These are phyloP conservation scores for Exophiala mesophila DNA, from an alignment of 2,329 filamentous ascomycete species.

Conservation along the genomic window DNA sequence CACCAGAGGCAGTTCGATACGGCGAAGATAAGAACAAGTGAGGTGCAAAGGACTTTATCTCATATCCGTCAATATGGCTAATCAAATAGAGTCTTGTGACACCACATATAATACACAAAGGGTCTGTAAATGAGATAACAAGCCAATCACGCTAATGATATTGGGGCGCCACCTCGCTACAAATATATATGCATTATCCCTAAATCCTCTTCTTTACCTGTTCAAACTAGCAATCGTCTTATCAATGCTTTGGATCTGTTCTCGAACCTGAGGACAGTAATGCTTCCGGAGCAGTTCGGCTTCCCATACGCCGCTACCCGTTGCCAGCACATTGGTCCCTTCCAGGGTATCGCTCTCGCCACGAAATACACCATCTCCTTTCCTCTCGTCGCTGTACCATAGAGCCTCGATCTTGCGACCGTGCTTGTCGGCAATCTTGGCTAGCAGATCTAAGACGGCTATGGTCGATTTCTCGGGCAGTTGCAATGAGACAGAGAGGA, in stretches of 20 bases:
- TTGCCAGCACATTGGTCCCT: constrained; percentile 80
- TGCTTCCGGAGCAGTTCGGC: constrained; percentile 80
- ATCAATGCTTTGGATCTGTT: constrained; percentile 65
- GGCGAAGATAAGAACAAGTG: too few relatives aligned
- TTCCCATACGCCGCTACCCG: constrained; percentile 75
- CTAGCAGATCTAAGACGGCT: constrained; percentile 72
- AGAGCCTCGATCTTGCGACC: constrained; percentile 75
- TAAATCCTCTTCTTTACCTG: too few relatives aligned
- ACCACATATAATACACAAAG: too few relatives aligned
- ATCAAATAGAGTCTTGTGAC: too few relatives aligned
- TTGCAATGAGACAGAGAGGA: constrained; percentile 76
- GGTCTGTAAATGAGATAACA: too few relatives aligned
- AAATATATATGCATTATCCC: too few relatives aligned
- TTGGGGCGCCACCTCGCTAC: too few relatives aligned
- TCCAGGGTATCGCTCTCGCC: constrained; percentile 69
- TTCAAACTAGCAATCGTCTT: constrained; percentile 50
- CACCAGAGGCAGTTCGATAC: too few relatives aligned
- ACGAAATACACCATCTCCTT: constrained; percentile 83
- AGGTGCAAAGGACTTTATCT: too few relatives aligned
- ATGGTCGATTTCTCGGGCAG: constrained; percentile 84
- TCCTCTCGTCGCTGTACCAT: constrained; percentile 91
- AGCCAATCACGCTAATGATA: too few relatives aligned
- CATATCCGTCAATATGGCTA: too few relatives aligned
- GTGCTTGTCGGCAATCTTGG: constrained; percentile 74
- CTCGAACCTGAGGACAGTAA: constrained; percentile 79